Conservation (phyloP, 768 basidiomycete species). For the Leccinum subtestaceum region DNA sequence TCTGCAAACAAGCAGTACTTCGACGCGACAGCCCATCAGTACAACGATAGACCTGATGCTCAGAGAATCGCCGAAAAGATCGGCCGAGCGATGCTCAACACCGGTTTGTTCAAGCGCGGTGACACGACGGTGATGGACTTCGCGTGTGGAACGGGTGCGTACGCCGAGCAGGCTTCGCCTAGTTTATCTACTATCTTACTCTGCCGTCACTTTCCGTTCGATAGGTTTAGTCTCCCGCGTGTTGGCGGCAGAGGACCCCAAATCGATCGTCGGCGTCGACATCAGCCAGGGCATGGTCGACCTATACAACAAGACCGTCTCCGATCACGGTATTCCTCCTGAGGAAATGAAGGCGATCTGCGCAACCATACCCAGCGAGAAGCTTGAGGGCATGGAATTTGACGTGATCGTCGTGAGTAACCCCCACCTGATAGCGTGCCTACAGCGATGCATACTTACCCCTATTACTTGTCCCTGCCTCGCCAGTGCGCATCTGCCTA, state of each 20-base stretch:
- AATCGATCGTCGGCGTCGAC: constrained; percentile 69
- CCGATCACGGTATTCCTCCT: constrained; percentile 56
- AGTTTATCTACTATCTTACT: not conserved
- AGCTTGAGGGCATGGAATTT: constrained; percentile 54
- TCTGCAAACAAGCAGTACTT: constrained; percentile 28
- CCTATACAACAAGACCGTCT: constrained; percentile 54
- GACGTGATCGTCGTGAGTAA: constrained; percentile 69
- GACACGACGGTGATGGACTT: constrained; percentile 65
- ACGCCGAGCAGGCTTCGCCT: not conserved
- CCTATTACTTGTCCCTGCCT: not conserved
- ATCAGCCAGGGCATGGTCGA: constrained; percentile 73
- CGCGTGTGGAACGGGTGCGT: constrained; percentile 67
- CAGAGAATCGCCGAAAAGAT: constrained; percentile 22
- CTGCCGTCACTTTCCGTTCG: not conserved
- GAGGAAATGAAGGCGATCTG: constrained; percentile 70
- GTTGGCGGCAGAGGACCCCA: constrained; percentile 57
- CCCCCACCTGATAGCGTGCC: not conserved
- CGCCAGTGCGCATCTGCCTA: constrained; percentile 60
- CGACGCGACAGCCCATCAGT: constrained; percentile 22
- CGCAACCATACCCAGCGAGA: constrained; percentile 38
- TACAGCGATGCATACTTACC: not conserved
- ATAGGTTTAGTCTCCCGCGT: constrained; percentile 63
- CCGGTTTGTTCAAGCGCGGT: constrained; percentile 52
- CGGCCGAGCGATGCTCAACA: constrained; percentile 29
- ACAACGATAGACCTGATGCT: constrained; percentile 23